These are phyloP conservation scores for Drechslera avenae DNA, from an alignment of 2,329 filamentous ascomycete species.

Conservation along the genomic window DNA sequence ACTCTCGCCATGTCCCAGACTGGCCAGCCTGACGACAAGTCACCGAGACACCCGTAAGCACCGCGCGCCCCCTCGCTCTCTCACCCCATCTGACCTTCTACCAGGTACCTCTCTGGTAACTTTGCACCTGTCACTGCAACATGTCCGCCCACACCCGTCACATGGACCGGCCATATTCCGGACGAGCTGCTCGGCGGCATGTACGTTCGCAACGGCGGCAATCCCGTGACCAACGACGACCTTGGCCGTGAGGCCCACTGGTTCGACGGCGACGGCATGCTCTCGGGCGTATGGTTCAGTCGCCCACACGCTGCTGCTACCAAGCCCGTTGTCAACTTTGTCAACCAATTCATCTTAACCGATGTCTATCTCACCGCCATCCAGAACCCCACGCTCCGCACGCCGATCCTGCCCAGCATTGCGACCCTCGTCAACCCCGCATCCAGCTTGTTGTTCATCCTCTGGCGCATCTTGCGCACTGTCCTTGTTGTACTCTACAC, in stretches of 20 bases:
- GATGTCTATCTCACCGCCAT: conserved; percentile 66
- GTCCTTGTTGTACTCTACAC: conserved; percentile 64
- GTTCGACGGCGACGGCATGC: conserved; percentile 79
- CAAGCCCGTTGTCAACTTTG: conserved; percentile 64
- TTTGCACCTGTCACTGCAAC: conserved; percentile 69
- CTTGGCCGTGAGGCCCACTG: conserved; percentile 69
- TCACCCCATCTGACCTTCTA: conserved; percentile 7
- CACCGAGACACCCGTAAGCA: conserved; percentile 49
- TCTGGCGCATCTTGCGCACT: conserved; percentile 61
- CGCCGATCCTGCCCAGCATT: conserved; percentile 70
- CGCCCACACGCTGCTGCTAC: conserved; percentile 44
- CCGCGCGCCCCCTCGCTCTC: background rate
- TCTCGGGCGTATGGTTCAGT: conserved; percentile 68
- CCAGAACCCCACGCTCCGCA: conserved; percentile 54
- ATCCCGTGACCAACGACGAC: conserved; percentile 67
- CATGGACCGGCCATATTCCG: conserved; percentile 64
- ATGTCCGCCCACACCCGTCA: conserved; percentile 61
- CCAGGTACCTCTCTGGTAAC: conserved; percentile 68
- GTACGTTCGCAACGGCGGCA: conserved; percentile 74
- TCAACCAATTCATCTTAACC: conserved; percentile 71
- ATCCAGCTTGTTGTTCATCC: conserved; percentile 58
- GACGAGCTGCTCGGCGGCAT: conserved; percentile 69
- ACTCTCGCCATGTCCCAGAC: conserved; percentile 28
- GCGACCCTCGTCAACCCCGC: conserved; percentile 66
- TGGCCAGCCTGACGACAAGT: conserved; percentile 25